Percentiles rank a stretch among this genome's conserved stretches.
Evolutionary conservation across 345 rosid genomes (phyloP).

Genomic region (Acer saccharum): DNA sequence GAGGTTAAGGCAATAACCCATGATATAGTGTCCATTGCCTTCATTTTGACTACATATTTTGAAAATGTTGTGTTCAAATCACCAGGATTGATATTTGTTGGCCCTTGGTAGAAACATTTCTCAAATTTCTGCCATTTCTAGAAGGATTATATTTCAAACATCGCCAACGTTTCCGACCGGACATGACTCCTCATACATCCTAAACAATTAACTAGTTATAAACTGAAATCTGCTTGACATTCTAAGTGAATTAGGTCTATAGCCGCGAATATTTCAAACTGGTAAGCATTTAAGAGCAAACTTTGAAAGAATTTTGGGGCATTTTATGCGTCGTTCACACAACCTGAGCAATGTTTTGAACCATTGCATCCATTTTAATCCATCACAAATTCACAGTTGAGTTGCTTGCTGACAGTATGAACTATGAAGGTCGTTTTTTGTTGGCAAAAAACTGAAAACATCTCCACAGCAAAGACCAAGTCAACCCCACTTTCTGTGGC

Average conservation of each 20-base stretch:
- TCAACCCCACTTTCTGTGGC: background rate
- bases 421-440: no score
- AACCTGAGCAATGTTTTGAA: no score
- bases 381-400: no score
- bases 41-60: no score
- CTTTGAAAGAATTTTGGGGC: no score
- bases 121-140: background rate
- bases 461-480: background rate
- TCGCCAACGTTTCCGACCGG: no score
- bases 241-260: background rate
- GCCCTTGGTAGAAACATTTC: background rate
- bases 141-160: background rate
- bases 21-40: background rate
- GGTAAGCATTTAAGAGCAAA: background rate
- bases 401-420: no score
- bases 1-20: background rate
- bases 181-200: no score
- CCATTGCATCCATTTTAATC: no score
- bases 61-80: background rate
- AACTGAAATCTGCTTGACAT: background rate
- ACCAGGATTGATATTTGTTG: background rate
- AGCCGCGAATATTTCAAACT: background rate
- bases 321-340: no score
- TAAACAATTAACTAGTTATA: no score
- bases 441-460: no score